These are phyloP conservation scores for Aspergillus glaucus DNA, from an alignment of 2,329 filamentous ascomycete species.

Conservation along the genomic window DNA sequence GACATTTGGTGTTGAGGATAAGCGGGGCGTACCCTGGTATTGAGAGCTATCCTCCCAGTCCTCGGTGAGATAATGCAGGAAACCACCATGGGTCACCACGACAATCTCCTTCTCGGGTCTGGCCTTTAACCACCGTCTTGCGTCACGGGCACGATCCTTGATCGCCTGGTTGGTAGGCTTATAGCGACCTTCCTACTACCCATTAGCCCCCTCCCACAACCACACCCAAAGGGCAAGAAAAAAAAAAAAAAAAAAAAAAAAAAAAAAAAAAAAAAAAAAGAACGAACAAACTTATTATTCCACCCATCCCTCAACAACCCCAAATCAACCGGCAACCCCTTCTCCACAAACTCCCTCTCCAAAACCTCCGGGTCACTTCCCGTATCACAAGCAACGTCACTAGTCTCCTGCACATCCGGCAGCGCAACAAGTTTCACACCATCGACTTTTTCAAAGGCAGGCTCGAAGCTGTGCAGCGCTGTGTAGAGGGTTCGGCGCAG, in stretches of 20 bases:
- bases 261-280: not conserved
- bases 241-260: too few species aligned
- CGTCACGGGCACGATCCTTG: conserved; percentile 54
- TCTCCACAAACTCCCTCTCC: conserved; percentile 52
- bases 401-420: conserved; percentile 74
- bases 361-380: conserved; percentile 56
- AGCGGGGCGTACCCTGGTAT: conserved; percentile 35
- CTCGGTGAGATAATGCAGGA: conserved; percentile 77
- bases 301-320: conserved; percentile 58
- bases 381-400: conserved; percentile 67
- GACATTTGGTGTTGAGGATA: not conserved
- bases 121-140: conserved; percentile 52
- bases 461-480: conserved; percentile 61
- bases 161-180: conserved; percentile 48
- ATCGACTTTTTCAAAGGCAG: conserved; percentile 42
- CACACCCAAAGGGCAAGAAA: too few species aligned
- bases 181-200: conserved; percentile 35
- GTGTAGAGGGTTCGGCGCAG: conserved; percentile 77
- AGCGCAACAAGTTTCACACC: conserved; percentile 56
- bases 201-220: not conserved
- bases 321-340: conserved; percentile 56
- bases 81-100: conserved; percentile 75
- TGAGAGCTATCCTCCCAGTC: conserved; percentile 62
- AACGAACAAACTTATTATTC: conserved; percentile 57
- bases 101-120: conserved; percentile 60